Base-by-base conservation (phyloP, 441 rosid genomes). In the Populus trichocarpa region DNA sequence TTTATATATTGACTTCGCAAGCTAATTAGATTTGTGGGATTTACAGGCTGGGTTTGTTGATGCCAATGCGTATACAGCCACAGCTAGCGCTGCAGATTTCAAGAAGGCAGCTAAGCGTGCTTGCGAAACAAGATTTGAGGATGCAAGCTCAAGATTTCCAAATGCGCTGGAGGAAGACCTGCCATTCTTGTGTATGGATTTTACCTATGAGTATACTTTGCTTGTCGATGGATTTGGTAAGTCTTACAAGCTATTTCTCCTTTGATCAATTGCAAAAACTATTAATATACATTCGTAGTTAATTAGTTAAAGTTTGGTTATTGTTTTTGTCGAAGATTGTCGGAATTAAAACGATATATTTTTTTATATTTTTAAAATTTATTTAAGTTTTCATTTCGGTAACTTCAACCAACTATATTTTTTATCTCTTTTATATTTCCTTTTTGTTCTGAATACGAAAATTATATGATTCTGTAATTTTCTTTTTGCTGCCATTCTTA, bases 181-280 rank as follows among this genome's bases (percentile, higher is more conserved):
- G 78, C 93, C 97, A 9, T 92, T 86, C 82, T 35, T 93, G 74
- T 93, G 98, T 84, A 86, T 93, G 97, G 98, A 92, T 88, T 92
- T 93, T 46, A 87, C 90, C 69, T 93, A 93, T 84, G 89, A 93
- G 79, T 90, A 87, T 75, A 86, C 93, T 28, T 82, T 93, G 77
- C 97, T 93, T n/a, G 87, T 90, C 0, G 90, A 91, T 84, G 98
- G 98, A 78, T 93, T 92, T 80, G 97, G 98, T 92, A 81, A 85
- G 90, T 30, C 25, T 12, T 25, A 0, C 33, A 65, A 4, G 23
- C 64, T 36, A 9, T 12, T 72, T 36, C 4, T 25, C 38, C 65
- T 32, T 25, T 20, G 14, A 35, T 67, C 30, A 36, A 13, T 36
- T 36, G 6, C 38, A 12, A n/a, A 69, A 69, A 23, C 1, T 18